Evolutionary conservation across 805 yeast genomes (phyloP), one percentile per base, ranked within the genome.

Genomic region (Candida koratica): DNA sequence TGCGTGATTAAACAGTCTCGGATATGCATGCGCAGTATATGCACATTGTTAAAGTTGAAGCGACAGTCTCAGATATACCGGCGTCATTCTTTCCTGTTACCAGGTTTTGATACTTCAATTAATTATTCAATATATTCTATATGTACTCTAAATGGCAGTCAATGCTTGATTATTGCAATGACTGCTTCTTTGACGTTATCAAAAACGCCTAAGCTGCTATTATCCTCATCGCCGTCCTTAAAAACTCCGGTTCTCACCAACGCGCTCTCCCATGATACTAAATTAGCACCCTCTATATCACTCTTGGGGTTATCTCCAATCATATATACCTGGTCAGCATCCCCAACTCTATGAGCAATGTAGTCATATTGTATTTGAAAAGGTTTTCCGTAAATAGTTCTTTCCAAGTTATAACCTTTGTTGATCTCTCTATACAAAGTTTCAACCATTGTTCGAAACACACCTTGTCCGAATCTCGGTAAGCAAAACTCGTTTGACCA

Each of bases 241-340:
- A 77, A 93, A 4, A 93, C 97, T 1, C 98, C 98, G 0, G 97
- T 84, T 43, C 80, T 69, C 17, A 93, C 86, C 29, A 93, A 71
- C 24, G 87, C 74, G 9, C 93, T 79, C 32, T 82, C 77, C 97
- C 97, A 93, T 3, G 96, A 95, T 53, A 81, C 79, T 33, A 67
- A 64, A 48, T 83, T 81, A 5, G 96, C 98, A 0, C 98, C 98
- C 38, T 72, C 71, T 36, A 93, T 93, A 55, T 93, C 98, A 34
- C 88, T 77, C 18, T 81, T 93, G 4, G 97, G 97, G 57, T 93
- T 93, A 60, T 93, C 98, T 18, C 98, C 98, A 23, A 93, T 86
- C 98, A 93, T 93, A 61, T 71, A 89, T 2, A 93, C 82, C n/a
- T 71, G 59, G 4, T 25, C 17, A 6, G 25, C 32, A 24, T 67